phyloP scores from a whole-genome alignment of 352 stramenopile species.

The Phytophthora fragariae region DNA sequence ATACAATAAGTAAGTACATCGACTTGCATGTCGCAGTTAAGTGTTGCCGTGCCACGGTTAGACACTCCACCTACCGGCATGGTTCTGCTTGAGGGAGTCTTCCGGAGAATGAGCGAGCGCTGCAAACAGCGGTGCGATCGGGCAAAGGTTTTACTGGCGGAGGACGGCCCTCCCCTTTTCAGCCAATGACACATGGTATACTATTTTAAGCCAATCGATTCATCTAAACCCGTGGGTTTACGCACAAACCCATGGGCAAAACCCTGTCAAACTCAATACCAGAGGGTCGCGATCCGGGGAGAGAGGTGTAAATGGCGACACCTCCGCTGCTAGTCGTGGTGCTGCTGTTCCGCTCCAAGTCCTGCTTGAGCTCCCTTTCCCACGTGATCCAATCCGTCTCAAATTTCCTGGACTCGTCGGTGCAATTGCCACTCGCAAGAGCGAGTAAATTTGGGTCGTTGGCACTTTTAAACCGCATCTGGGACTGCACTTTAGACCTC shows the following conservation, averaged over 20 bases:
- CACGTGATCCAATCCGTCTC: neutral
- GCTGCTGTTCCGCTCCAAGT: conserved; percentile 2
- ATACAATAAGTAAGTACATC: conserved; percentile 9
- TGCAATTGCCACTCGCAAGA: conserved; percentile 9
- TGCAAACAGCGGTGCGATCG: neutral
- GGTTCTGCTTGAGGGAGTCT: conserved; percentile 47
- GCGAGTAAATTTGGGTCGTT: conserved; percentile 4
- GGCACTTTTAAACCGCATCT: conserved; percentile 4
- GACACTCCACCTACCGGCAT: conserved; percentile 42
- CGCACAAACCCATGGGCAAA: conserved; percentile 1
- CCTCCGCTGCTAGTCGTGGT: neutral
- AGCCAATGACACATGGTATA: conserved; percentile 17
- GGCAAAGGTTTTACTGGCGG: conserved; percentile 38
- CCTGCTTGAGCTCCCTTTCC: neutral
- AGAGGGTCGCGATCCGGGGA: neutral
- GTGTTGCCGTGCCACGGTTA: neutral
- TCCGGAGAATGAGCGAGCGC: conserved; percentile 38
- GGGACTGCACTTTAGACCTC: conserved; percentile 4
- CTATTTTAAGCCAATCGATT: neutral
- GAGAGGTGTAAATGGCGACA: neutral
- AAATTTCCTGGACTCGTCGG: neutral
- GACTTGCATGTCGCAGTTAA: conserved; percentile 3
- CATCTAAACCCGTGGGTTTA: neutral
- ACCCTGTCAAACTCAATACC: neutral
- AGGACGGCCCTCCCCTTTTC: conserved; percentile 19